These are phyloP conservation scores for Elongisporangium undulatum DNA, from an alignment of 352 stramenopile species.

Conservation along the genomic window DNA sequence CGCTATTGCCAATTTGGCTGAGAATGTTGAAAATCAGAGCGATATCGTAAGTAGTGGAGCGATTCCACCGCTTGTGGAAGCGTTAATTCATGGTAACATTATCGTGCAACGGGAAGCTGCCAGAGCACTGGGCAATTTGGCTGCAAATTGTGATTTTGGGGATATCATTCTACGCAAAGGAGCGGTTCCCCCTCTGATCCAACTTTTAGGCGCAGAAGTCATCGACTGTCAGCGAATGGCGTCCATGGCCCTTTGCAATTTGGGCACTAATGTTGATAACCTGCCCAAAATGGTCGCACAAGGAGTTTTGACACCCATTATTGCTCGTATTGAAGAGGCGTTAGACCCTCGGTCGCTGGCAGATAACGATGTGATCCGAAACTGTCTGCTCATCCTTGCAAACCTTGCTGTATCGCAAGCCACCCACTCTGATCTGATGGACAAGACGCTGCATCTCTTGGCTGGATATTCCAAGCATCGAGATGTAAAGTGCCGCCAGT, in stretches of 20 bases:
- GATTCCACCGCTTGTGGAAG: constrained; percentile 83
- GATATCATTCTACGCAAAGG: constrained; percentile 89
- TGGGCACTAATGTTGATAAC: constrained; percentile 93
- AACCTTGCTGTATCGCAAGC: constrained; percentile 89
- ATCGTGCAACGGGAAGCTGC: constrained; percentile 91
- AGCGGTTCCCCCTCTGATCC: constrained; percentile 78
- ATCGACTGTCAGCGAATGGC: constrained; percentile 94
- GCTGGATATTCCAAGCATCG: constrained; percentile 92
- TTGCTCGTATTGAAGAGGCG: constrained; percentile 85
- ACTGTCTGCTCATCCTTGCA: constrained; percentile 92
- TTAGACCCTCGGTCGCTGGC: constrained; percentile 90
- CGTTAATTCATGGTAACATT: constrained; percentile 67
- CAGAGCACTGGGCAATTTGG: constrained; percentile 92
- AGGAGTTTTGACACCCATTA: constrained; percentile 86
- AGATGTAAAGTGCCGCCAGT: constrained; percentile 96
- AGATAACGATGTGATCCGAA: constrained; percentile 94
- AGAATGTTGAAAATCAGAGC: constrained; percentile 93
- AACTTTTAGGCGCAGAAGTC: constrained; percentile 87
- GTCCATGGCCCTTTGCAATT: constrained; percentile 94
- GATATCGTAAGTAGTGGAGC: constrained; percentile 86
- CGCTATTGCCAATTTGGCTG: constrained; percentile 93
- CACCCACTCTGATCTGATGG: constrained; percentile 83
- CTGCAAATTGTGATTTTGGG: constrained; percentile 94
- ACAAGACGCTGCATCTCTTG: constrained; percentile 80
- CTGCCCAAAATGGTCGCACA: constrained; percentile 87